These are phyloP conservation scores for Nakazawaea wyomingensis DNA, from an alignment of 805 yeast genomes.

Conservation along the genomic window DNA sequence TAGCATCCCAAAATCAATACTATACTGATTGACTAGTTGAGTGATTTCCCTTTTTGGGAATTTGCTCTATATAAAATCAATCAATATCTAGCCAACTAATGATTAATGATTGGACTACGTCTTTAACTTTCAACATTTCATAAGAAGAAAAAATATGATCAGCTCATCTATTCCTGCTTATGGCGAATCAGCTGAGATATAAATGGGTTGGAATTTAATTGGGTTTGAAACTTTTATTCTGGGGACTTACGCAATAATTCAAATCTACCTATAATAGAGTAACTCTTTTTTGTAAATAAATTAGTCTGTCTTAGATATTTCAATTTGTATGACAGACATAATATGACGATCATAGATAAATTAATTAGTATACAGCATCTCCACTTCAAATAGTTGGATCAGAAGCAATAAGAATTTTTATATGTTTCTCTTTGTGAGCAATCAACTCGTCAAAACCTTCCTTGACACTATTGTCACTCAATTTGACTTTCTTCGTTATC, in stretches of 20 bases:
- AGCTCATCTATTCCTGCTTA: neutral
- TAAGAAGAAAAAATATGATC: constrained; percentile 15
- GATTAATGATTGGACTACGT: no score
- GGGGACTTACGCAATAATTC: constrained; percentile 18
- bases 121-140: constrained; percentile 17
- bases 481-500: constrained; percentile 48
- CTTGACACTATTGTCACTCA: constrained; percentile 43
- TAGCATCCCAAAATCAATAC: no score
- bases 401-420: constrained; percentile 50
- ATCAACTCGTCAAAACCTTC: constrained; percentile 49
- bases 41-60: no score
- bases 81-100: no score
- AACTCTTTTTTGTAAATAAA: no score
- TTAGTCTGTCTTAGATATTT: no score
- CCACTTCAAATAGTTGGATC: neutral
- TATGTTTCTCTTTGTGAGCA: constrained; percentile 48
- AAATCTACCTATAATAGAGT: no score
- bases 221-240: constrained; percentile 39
- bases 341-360: no score
- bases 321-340: no score
- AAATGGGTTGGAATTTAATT: constrained; percentile 46
- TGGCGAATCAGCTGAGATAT: constrained; percentile 17
- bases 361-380: no score
- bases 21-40: no score
- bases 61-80: no score